Conservation (phyloP, 1,284 basidiomycete genomes). For the Ustilago tritici region DNA sequence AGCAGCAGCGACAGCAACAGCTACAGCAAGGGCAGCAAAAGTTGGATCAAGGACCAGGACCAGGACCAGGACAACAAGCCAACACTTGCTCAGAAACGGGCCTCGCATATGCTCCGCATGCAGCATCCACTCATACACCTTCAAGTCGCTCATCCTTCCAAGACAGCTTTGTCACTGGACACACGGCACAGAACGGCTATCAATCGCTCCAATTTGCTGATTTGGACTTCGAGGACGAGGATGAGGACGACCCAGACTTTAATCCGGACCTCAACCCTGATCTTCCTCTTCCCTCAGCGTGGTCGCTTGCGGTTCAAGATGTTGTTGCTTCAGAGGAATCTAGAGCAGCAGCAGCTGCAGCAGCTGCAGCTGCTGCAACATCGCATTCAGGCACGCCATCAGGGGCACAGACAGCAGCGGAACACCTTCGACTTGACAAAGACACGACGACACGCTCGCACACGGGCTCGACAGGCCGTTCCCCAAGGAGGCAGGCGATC, state of each 20-base stretch:
- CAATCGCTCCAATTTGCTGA: slow-evolving; percentile 50
- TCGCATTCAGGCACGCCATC: slow-evolving; percentile 43
- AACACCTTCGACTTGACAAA: slow-evolving; percentile 11
- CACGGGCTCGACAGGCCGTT: not conserved
- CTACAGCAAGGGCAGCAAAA: slow-evolving; percentile 29
- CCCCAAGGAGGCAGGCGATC: slow-evolving; percentile 4
- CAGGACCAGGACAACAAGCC: not conserved
- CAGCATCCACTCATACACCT: not conserved
- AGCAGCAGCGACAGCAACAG: slow-evolving; percentile 49
- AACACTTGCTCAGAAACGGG: slow-evolving; percentile 4
- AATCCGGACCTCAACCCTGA: slow-evolving; percentile 52
- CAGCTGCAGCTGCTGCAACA: slow-evolving; percentile 21
- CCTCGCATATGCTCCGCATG: slow-evolving; percentile 6
- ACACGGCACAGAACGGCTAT: slow-evolving; percentile 2
- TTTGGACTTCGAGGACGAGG: slow-evolving; percentile 59
- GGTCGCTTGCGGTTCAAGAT: slow-evolving; percentile 58
- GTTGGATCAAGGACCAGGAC: not conserved
- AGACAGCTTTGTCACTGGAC: not conserved
- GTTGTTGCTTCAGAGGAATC: slow-evolving; percentile 50
- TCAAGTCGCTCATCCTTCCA: not conserved
- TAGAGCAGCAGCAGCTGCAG: slow-evolving; percentile 40
- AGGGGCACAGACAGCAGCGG: slow-evolving; percentile 31
- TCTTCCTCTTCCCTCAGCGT: slow-evolving; percentile 53
- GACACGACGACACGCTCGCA: not conserved
- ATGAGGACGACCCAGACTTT: slow-evolving; percentile 60